These are phyloP conservation scores for Geotrichum australiense DNA, from an alignment of 1,139 yeast species.

Conservation along the genomic window DNA sequence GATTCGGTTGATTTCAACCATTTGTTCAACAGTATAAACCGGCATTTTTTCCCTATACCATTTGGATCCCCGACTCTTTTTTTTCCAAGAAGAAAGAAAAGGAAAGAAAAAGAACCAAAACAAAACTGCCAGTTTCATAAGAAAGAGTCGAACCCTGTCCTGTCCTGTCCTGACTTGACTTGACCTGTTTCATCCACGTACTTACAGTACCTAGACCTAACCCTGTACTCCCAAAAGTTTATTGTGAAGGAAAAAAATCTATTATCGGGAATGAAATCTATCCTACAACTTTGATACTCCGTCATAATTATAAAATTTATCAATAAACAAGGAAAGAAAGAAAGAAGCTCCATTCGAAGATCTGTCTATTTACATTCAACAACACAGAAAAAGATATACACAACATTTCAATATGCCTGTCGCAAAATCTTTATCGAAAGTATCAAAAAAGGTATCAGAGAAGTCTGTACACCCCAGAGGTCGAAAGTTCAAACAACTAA, in stretches of 20 bases:
- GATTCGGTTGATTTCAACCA: constrained; percentile 7
- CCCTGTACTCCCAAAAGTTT: constrained; percentile 9
- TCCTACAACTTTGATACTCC: background rate
- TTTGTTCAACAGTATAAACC: constrained; percentile 11
- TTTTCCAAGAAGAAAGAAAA: background rate
- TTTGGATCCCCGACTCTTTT: no score
- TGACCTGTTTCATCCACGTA: no score
- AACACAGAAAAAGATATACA: background rate
- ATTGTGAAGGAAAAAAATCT: background rate
- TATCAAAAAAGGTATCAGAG: constrained; percentile 56
- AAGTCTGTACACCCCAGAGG: constrained; percentile 72
- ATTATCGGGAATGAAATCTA: background rate
- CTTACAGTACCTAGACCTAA: no score
- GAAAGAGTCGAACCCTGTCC: no score
- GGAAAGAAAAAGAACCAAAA: background rate
- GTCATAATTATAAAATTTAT: background rate
- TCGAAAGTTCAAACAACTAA: constrained; percentile 75
- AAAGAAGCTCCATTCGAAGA: no score
- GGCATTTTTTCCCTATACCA: no score
- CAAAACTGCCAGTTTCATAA: no score
- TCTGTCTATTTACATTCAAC: background rate
- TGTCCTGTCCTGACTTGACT: no score
- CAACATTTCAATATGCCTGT: constrained; percentile 54
- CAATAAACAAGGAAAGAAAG: background rate
- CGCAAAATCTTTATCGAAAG: constrained; percentile 65